phyloP scores from a whole-genome alignment of 331 rosid genomes.

The Quercus lobata region DNA sequence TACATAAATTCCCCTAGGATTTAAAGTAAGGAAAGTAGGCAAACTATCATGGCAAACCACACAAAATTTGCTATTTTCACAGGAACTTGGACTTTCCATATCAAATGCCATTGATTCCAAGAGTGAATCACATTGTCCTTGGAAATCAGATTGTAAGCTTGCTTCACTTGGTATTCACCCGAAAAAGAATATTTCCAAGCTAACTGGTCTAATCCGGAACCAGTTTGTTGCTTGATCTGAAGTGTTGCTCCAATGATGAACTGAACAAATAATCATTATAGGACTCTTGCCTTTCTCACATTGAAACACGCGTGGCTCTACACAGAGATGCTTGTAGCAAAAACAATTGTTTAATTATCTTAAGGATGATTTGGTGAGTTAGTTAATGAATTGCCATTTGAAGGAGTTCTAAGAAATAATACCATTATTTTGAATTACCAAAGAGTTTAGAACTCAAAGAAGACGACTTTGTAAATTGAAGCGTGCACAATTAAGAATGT shows the following conservation, averaged over 20 bases:
- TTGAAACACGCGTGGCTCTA: slow-evolving; percentile 90
- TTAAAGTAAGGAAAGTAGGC: too few species aligned
- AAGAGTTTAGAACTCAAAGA: neutral
- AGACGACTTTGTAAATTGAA: neutral
- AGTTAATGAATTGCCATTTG: neutral
- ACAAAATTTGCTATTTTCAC: too few species aligned
- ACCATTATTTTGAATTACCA: neutral
- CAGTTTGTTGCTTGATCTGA: slow-evolving; percentile 6
- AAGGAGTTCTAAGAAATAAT: neutral
- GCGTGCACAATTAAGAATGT: neutral
- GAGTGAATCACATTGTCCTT: too few species aligned
- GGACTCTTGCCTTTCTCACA: slow-evolving; percentile 83
- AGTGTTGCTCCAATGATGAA: slow-evolving; percentile 98
- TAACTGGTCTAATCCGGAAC: too few species aligned
- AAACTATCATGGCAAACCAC: too few species aligned
- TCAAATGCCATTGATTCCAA: too few species aligned
- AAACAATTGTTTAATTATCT: slow-evolving; percentile 82
- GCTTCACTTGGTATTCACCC: too few species aligned
- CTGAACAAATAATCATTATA: slow-evolving; percentile 75
- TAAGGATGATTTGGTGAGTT: slow-evolving; percentile 63
- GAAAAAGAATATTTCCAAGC: too few species aligned
- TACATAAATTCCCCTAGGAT: too few species aligned
- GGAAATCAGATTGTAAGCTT: too few species aligned
- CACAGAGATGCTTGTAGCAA: slow-evolving; percentile 92
- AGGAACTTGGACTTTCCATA: too few species aligned